Evolutionary conservation across 345 rosid genomes (phyloP).

Genomic region (Streptanthus diversifolius): DNA sequence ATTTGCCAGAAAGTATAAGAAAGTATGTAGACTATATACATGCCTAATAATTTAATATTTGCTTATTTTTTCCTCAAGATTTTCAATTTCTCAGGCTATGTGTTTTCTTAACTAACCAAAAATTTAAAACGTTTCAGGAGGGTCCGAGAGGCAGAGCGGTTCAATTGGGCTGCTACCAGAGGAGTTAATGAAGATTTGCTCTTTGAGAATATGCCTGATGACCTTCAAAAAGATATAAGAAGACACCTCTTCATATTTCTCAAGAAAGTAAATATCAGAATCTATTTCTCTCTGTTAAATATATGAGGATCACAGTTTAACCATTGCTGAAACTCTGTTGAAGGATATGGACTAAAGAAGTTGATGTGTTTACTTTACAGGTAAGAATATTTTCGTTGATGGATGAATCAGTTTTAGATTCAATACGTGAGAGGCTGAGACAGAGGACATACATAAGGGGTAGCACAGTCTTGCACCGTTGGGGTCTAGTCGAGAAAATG

Average conservation of each 20-base stretch:
- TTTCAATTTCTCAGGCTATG: not conserved
- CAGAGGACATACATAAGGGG: slow-evolving; percentile 66
- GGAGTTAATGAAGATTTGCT: not conserved
- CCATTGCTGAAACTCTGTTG: not conserved
- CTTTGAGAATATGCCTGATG: not conserved
- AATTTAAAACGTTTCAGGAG: not conserved
- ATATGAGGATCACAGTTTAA: not conserved
- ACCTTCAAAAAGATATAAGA: not conserved
- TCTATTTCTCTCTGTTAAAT: not conserved
- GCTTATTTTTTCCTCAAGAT: not conserved
- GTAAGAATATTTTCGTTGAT: slow-evolving; percentile 66
- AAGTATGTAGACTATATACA: not conserved
- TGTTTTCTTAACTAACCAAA: not conserved
- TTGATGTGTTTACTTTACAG: slow-evolving; percentile 35
- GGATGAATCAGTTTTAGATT: slow-evolving; percentile 69
- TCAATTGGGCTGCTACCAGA: not conserved
- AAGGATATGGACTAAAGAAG: not conserved
- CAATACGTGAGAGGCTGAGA: slow-evolving; percentile 63
- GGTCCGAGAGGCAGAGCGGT: not conserved
- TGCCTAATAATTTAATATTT: too few species aligned
- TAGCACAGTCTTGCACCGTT: slow-evolving; percentile 52
- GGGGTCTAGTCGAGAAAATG: slow-evolving; percentile 71
- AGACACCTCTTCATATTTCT: not conserved
- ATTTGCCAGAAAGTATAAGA: too few species aligned
- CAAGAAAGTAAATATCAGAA: not conserved